Conservation (phyloP, 2,329 filamentous ascomycete genomes). For the Cercospora sesami region DNA sequence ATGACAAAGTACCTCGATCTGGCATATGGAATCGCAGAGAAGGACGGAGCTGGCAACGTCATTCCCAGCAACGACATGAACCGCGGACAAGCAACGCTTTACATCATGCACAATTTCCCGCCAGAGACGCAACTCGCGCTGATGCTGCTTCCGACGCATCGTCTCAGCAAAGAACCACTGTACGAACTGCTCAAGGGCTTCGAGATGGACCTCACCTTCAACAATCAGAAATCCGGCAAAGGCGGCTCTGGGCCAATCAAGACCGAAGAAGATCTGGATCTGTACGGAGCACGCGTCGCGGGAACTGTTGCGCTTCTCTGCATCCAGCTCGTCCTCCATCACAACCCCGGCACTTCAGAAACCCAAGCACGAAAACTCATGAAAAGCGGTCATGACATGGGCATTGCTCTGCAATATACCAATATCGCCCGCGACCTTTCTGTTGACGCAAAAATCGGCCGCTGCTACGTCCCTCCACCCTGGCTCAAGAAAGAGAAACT, state of each 20-base stretch:
- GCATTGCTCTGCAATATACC: slow-evolving; percentile 72
- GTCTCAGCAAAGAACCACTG: slow-evolving; percentile 60
- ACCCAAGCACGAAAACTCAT: slow-evolving; percentile 49
- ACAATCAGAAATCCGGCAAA: slow-evolving; percentile 13
- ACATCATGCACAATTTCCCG: slow-evolving; percentile 56
- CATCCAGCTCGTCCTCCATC: slow-evolving; percentile 64
- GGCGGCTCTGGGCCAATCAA: slow-evolving; percentile 53
- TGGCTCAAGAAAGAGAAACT: slow-evolving; percentile 64
- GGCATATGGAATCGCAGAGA: slow-evolving; percentile 45
- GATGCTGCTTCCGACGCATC: slow-evolving; percentile 57
- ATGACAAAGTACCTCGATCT: slow-evolving; percentile 59
- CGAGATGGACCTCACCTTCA: slow-evolving; percentile 65
- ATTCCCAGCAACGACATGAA: slow-evolving; percentile 36
- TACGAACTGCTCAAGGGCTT: slow-evolving; percentile 68
- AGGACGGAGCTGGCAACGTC: slow-evolving; percentile 31
- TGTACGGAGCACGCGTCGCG: slow-evolving; percentile 68
- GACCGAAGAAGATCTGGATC: slow-evolving; percentile 58
- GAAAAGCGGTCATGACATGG: slow-evolving; percentile 64
- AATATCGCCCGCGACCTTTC: slow-evolving; percentile 75
- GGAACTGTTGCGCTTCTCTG: slow-evolving; percentile 71
- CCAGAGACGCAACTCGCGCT: slow-evolving; percentile 55
- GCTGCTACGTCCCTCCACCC: slow-evolving; percentile 66
- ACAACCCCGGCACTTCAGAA: slow-evolving; percentile 45
- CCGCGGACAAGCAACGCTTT: slow-evolving; percentile 38
- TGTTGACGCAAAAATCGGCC: slow-evolving; percentile 63